phyloP scores from a whole-genome alignment of 2,329 filamentous ascomycete genomes.

The Mollisia scopiformis region DNA sequence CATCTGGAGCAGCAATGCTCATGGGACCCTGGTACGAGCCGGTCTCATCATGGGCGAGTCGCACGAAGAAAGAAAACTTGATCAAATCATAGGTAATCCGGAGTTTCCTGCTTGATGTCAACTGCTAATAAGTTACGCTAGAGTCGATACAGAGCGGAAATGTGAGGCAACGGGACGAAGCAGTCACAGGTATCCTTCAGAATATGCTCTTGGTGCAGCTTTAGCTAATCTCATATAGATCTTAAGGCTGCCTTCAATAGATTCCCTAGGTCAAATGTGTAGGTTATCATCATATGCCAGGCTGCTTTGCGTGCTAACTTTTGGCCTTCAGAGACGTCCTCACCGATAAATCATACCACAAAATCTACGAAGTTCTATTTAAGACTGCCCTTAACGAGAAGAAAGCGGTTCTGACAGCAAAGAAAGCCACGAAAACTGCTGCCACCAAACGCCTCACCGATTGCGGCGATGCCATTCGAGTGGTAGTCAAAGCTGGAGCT shows the following conservation, averaged over 20 bases:
- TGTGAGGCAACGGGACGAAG: constrained; percentile 10
- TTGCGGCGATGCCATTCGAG: constrained; percentile 72
- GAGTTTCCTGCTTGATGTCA: background rate
- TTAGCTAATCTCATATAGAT: constrained; percentile 24
- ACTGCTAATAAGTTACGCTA: background rate
- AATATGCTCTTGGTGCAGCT: too few relatives aligned
- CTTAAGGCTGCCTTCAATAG: constrained; percentile 34
- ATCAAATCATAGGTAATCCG: background rate
- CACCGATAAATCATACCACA: constrained; percentile 78
- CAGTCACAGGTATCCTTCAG: constrained; percentile 18
- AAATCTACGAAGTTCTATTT: constrained; percentile 82
- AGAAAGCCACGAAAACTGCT: constrained; percentile 52
- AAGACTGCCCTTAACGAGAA: constrained; percentile 70
- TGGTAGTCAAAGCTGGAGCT: constrained; percentile 71
- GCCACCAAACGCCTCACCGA: constrained; percentile 63
- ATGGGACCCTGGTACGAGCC: background rate
- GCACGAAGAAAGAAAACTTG: background rate
- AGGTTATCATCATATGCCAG: constrained; percentile 2
- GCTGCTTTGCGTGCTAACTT: constrained; percentile 10
- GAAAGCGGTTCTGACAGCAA: constrained; percentile 59
- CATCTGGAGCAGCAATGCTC: background rate
- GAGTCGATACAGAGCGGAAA: background rate
- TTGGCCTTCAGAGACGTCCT: constrained; percentile 45
- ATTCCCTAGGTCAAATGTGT: constrained; percentile 33
- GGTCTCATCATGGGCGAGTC: constrained; percentile 8